Evolutionary conservation across 2,329 filamentous ascomycete species (phyloP).

Genomic region (Alternaria arborescens): DNA sequence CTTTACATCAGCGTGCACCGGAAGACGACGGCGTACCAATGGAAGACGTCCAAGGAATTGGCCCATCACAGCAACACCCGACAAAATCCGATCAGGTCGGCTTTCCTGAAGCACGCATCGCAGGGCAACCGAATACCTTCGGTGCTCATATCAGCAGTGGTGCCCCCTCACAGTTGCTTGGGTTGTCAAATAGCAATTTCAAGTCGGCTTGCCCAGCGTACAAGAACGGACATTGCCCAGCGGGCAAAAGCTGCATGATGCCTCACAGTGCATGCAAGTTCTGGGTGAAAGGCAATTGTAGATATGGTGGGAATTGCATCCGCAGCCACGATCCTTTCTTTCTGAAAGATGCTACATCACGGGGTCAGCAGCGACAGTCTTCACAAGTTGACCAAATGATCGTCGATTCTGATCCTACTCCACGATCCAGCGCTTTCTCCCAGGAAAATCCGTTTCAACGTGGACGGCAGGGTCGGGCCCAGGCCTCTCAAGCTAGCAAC

Average conservation of each 20-base stretch:
- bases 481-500: background rate
- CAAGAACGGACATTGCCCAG: background rate
- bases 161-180: background rate
- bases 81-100: background rate
- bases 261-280: constrained; percentile 4
- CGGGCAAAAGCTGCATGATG: background rate
- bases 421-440: background rate
- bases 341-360: background rate
- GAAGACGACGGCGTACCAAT: background rate
- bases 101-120: background rate
- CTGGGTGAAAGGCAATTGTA: constrained; percentile 5
- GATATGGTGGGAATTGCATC: background rate
- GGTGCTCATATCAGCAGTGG: background rate
- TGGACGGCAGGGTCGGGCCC: background rate
- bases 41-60: background rate
- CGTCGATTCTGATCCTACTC: background rate
- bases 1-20: background rate
- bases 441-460: background rate
- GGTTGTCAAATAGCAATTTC: background rate
- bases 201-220: constrained; percentile 5
- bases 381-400: background rate
- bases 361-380: background rate
- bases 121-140: background rate
- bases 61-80: background rate
- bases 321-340: constrained; percentile 16